Evolutionary conservation across 306 rosid genomes (phyloP).

Genomic region (Lagenaria siceraria): DNA sequence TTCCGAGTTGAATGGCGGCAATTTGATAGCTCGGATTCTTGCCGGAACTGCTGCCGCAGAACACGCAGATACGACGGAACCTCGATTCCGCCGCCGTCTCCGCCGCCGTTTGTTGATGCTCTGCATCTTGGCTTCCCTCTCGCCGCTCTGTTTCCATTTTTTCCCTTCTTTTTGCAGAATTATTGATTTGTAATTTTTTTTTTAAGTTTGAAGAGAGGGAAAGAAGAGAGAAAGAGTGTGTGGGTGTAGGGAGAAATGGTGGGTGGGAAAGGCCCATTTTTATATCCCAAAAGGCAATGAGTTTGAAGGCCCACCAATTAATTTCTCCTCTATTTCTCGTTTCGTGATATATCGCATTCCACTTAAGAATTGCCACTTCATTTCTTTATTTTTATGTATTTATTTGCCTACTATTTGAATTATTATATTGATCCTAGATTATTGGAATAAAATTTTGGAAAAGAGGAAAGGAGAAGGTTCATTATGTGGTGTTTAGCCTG

Average conservation of each 20-base stretch:
- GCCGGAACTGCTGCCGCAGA: constrained; percentile 87
- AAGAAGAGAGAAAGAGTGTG: constrained; percentile 13
- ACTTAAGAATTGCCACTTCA: not conserved
- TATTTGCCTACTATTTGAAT: not conserved
- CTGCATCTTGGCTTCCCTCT: constrained; percentile 23
- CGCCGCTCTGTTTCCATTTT: not conserved
- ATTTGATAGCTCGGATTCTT: constrained; percentile 68
- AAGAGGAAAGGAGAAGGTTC: not conserved
- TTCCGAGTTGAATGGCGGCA: constrained; percentile 75
- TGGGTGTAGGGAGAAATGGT: constrained; percentile 16
- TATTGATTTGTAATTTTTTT: not conserved
- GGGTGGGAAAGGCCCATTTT: constrained; percentile 19
- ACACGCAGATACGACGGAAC: constrained; percentile 77
- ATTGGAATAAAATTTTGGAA: not conserved
- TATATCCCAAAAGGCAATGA: constrained; percentile 8
- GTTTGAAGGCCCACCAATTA: not conserved
- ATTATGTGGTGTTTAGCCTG: not conserved
- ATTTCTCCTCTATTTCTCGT: constrained; percentile 19
- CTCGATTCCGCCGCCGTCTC: constrained; percentile 25
- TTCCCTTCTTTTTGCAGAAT: not conserved
- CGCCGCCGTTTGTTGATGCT: constrained; percentile 3
- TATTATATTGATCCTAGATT: not conserved
- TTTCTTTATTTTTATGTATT: not conserved
- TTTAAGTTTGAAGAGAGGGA: not conserved
- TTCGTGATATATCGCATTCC: not conserved